phyloP scores from a whole-genome alignment of 768 basidiomycete genomes.

The Mycena maculata region DNA sequence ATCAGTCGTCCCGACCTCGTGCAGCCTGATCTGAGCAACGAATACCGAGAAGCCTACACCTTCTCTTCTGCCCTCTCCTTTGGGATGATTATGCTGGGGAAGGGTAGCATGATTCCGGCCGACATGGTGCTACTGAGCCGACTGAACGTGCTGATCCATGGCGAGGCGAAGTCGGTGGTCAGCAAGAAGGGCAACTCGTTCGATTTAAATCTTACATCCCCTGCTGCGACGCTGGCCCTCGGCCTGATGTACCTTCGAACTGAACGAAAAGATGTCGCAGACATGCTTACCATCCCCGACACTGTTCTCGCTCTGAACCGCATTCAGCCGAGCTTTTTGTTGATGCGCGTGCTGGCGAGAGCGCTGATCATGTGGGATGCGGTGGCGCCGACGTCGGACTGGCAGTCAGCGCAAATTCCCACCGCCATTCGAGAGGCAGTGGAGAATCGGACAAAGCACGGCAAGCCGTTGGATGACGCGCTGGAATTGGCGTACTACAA shows the following conservation, averaged over 20 bases:
- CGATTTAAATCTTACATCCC: conserved; percentile 91
- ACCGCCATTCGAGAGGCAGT: conserved; percentile 69
- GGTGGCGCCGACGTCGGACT: conserved; percentile 77
- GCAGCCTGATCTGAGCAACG: conserved; percentile 85
- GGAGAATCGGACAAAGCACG: conserved; percentile 59
- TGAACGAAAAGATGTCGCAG: conserved; percentile 85
- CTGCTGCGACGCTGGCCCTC: conserved; percentile 90
- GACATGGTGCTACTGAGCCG: conserved; percentile 77
- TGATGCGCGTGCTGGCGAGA: conserved; percentile 82
- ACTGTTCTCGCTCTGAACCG: conserved; percentile 83
- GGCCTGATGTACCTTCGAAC: conserved; percentile 95
- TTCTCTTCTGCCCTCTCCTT: conserved; percentile 90
- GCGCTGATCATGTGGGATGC: conserved; percentile 89
- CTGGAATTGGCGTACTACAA: conserved; percentile 93
- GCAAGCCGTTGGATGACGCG: conserved; percentile 70
- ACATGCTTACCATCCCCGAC: conserved; percentile 85
- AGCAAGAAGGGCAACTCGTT: conserved; percentile 61
- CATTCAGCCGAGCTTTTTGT: conserved; percentile 88
- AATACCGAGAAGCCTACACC: conserved; percentile 93
- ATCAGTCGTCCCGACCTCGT: conserved; percentile 82
- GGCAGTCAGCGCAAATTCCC: conserved; percentile 81
- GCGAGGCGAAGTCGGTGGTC: conserved; percentile 63
- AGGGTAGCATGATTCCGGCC: conserved; percentile 81
- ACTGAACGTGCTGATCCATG: conserved; percentile 81
- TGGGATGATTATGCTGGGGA: conserved; percentile 96